Percentiles rank a stretch among this genome's conserved stretches.
Conservation (phyloP, 371 early-diverging fungal species). For the Mortierella sp. region DNA sequence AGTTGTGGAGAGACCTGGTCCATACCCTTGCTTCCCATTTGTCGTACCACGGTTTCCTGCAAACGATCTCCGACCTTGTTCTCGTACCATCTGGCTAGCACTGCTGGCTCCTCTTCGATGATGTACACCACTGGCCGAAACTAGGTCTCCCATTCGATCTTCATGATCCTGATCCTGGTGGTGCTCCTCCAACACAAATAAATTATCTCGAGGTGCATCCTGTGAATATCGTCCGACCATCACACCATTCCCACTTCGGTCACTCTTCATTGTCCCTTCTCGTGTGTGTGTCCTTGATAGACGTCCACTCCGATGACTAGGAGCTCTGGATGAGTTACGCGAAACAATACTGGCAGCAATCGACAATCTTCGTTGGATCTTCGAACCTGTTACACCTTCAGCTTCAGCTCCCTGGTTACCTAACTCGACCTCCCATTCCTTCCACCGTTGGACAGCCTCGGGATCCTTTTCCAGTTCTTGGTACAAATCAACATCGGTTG, state of each 20-base stretch:
- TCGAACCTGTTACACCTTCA: constrained; percentile 46
- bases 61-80: too few species aligned
- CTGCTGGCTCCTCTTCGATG: constrained; percentile 26
- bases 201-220: constrained; percentile 16
- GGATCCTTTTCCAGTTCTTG: constrained; percentile 56
- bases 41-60: too few species aligned
- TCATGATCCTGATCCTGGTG: constrained; percentile 9
- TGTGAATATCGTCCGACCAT: constrained; percentile 18
- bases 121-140: constrained; percentile 6
- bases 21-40: too few species aligned
- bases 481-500: constrained; percentile 56
- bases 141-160: constrained; percentile 20
- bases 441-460: constrained; percentile 49
- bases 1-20: too few species aligned
- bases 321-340: constrained; percentile 30
- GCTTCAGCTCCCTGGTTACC: constrained; percentile 48
- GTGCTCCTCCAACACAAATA: not conserved
- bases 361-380: constrained; percentile 47
- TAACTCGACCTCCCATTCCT: constrained; percentile 48
- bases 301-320: constrained; percentile 21
- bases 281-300: constrained; percentile 14
- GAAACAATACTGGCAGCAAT: constrained; percentile 50
- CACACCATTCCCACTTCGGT: not conserved
- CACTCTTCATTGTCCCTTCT: constrained; percentile 7
- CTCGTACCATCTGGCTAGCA: constrained; percentile 15